These are phyloP conservation scores for Nakazawaea ishiwadae DNA, from an alignment of 805 yeast genomes.

Conservation along the genomic window DNA sequence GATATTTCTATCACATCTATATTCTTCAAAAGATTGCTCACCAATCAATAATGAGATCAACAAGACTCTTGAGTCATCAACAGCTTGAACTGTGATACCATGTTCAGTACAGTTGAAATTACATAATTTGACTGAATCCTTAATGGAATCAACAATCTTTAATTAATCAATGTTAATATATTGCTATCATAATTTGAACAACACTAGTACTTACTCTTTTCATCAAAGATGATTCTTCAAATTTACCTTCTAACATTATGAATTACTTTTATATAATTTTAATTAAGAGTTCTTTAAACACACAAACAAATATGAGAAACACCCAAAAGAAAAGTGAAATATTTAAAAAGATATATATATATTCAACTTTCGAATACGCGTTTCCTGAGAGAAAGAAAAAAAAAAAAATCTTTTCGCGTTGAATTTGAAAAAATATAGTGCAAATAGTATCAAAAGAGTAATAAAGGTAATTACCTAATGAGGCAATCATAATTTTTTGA, in stretches of 20 bases:
- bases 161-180: too few species aligned
- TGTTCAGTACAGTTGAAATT: conserved; percentile 95
- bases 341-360: neutral
- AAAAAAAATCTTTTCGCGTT: neutral
- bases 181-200: too few species aligned
- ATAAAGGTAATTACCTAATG: neutral
- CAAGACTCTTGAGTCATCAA: conserved; percentile 94
- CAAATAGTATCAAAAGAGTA: neutral
- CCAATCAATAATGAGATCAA: conserved; percentile 86
- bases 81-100: conserved; percentile 95
- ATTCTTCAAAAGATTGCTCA: conserved; percentile 81
- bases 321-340: neutral
- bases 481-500: neutral
- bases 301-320: too few species aligned
- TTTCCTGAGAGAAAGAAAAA: neutral
- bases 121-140: conserved; percentile 91
- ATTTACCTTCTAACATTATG: conserved; percentile 93
- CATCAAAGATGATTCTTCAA: conserved; percentile 85
- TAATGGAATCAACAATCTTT: conserved; percentile 85
- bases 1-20: conserved; percentile 91
- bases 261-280: neutral
- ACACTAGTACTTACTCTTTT: conserved; percentile 68
- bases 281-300: too few species aligned
- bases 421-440: neutral
- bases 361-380: too few species aligned